Percentiles rank a stretch among this genome's conserved stretches.
Evolutionary conservation across 2,329 filamentous ascomycete genomes (phyloP).

Genomic region (Pestalotiopsis sp.): DNA sequence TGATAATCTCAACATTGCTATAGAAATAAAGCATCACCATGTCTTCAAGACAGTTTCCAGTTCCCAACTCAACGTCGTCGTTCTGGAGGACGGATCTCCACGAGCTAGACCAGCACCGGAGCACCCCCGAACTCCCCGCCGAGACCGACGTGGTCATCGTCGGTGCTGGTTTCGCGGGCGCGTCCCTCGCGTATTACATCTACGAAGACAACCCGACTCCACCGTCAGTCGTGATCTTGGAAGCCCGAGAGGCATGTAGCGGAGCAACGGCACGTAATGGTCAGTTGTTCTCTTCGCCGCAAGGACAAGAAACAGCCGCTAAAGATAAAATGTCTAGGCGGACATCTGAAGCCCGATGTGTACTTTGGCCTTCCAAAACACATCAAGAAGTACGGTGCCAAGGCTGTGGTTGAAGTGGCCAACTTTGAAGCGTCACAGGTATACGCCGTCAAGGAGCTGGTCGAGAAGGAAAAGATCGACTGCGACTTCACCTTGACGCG

Average conservation of each 20-base stretch:
- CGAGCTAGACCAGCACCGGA: slow-evolving; percentile 10
- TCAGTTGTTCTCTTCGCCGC: slow-evolving; percentile 15
- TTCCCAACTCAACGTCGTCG: slow-evolving; percentile 3
- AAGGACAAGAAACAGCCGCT: background rate
- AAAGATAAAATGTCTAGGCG: slow-evolving; percentile 13
- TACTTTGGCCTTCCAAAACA: slow-evolving; percentile 26
- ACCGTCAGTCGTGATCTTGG: slow-evolving; percentile 20
- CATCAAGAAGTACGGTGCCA: slow-evolving; percentile 25
- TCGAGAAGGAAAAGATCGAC: slow-evolving; percentile 39
- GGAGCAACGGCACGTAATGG: slow-evolving; percentile 26
- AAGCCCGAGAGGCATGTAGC: slow-evolving; percentile 22
- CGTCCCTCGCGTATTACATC: slow-evolving; percentile 31
- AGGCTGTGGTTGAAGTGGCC: slow-evolving; percentile 28
- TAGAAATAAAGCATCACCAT: background rate
- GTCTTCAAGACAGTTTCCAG: background rate
- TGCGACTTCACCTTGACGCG: slow-evolving; percentile 39
- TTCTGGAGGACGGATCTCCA: slow-evolving; percentile 4
- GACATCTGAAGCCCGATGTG: slow-evolving; percentile 24
- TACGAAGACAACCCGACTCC: slow-evolving; percentile 16
- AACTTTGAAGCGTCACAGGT: slow-evolving; percentile 40
- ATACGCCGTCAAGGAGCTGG: slow-evolving; percentile 33
- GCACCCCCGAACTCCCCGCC: slow-evolving; percentile 16
- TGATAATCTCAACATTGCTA: background rate
- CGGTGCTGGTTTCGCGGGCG: slow-evolving; percentile 27
- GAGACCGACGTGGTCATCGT: slow-evolving; percentile 26